Evolutionary conservation across 1,139 yeast genomes (phyloP).

Genomic region (Pichiaceae sp.): DNA sequence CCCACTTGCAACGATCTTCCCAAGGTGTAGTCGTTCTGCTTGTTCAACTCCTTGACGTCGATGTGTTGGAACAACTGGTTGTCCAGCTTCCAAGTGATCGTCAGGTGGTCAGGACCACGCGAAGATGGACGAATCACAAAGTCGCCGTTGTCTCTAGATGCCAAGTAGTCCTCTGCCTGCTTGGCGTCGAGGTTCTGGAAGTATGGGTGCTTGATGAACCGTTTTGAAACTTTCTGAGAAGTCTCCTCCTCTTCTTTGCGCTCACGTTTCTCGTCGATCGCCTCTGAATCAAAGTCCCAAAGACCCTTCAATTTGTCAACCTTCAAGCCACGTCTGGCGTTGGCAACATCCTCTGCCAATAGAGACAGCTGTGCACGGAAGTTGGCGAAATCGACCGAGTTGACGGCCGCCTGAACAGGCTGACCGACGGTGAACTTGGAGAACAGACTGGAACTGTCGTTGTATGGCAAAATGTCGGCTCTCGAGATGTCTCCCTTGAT

Average conservation of each 20-base stretch:
- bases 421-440: slow-evolving; percentile 56
- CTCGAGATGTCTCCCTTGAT: slow-evolving; percentile 65
- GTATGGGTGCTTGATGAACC: slow-evolving; percentile 87
- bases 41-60: slow-evolving; percentile 70
- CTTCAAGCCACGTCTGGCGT: slow-evolving; percentile 40
- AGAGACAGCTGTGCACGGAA: slow-evolving; percentile 73
- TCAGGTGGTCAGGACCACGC: slow-evolving; percentile 77
- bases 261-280: slow-evolving; percentile 52
- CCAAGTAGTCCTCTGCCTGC: slow-evolving; percentile 91
- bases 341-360: slow-evolving; percentile 54
- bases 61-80: slow-evolving; percentile 87
- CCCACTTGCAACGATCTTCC: slow-evolving; percentile 66
- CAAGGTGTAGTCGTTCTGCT: slow-evolving; percentile 52
- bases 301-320: slow-evolving; percentile 51
- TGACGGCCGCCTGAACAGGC: slow-evolving; percentile 77
- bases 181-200: slow-evolving; percentile 74
- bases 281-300: slow-evolving; percentile 84
- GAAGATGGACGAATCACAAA: slow-evolving; percentile 93
- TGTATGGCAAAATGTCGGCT: slow-evolving; percentile 45
- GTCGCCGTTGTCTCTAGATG: slow-evolving; percentile 85
- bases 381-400: slow-evolving; percentile 58
- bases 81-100: slow-evolving; percentile 95
- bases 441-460: slow-evolving; percentile 28
- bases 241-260: slow-evolving; percentile 37
- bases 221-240: slow-evolving; percentile 46